Evolutionary conservation across 1,139 yeast genomes (phyloP).

Genomic region (Candida dubliniensis): DNA sequence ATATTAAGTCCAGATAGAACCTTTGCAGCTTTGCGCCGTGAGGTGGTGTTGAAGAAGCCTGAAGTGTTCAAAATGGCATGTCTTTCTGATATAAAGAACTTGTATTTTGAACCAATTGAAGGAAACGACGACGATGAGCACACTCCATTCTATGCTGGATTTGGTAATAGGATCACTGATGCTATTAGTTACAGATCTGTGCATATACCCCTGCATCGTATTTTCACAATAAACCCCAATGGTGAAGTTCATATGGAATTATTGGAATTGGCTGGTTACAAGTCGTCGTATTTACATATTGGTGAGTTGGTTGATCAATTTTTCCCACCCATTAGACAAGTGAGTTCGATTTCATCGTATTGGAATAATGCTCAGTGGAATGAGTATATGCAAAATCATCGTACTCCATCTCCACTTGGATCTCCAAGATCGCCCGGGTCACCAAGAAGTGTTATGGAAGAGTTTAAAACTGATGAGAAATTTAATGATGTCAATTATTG

Average conservation of each 20-base stretch:
- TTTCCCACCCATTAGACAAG: constrained; percentile 78
- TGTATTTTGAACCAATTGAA: constrained; percentile 42
- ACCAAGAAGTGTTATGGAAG: constrained; percentile 22
- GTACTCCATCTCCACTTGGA: constrained; percentile 13
- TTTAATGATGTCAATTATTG: constrained; percentile 89
- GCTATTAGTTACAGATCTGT: constrained; percentile 94
- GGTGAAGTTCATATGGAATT: constrained; percentile 98
- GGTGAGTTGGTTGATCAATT: constrained; percentile 96
- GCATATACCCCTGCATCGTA: constrained; percentile 90
- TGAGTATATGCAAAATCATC: constrained; percentile 27
- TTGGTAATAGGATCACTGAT: constrained; percentile 96
- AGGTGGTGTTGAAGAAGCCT: constrained; percentile 90
- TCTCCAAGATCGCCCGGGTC: constrained; percentile 27
- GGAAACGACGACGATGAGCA: constrained; percentile 35
- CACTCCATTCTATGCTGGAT: constrained; percentile 95
- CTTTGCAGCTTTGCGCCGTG: constrained; percentile 90
- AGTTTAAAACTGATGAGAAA: constrained; percentile 51
- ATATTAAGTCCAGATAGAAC: constrained; percentile 95
- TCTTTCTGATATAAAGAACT: constrained; percentile 75
- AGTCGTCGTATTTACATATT: constrained; percentile 82
- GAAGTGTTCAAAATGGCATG: constrained; percentile 99
- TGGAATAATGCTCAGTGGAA: constrained; percentile 42
- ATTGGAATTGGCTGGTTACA: constrained; percentile 89
- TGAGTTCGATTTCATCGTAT: constrained; percentile 35
- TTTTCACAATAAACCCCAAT: constrained; percentile 93